Conservation (phyloP, 2,329 filamentous ascomycete species). For the Magnaporthiopsis poae region DNA sequence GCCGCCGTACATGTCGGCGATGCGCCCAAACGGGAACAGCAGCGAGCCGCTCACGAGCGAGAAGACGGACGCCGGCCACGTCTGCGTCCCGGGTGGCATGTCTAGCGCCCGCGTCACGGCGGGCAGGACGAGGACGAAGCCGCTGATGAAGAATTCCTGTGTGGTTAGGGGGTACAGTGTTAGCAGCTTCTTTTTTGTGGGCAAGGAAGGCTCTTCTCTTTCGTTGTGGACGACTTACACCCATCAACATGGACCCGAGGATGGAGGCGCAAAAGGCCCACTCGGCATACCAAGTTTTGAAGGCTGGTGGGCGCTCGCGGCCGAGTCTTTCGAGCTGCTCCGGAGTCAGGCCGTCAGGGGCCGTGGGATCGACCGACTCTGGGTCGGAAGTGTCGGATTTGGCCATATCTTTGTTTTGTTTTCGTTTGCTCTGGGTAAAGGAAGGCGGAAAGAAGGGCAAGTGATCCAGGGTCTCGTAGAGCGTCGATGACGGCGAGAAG, state of each 20-base stretch:
- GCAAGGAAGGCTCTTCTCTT: no score
- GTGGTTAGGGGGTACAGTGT: conserved; percentile 9
- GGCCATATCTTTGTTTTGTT: background rate
- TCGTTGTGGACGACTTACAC: conserved; percentile 27
- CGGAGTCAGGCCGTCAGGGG: conserved; percentile 4
- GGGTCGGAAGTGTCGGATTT: background rate
- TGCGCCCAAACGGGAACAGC: conserved; percentile 52
- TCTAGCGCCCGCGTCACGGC: conserved; percentile 31
- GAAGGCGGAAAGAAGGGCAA: no score
- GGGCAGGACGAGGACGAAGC: conserved; percentile 65
- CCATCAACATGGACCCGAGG: conserved; percentile 52
- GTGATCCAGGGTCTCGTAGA: no score
- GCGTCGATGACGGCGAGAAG: no score
- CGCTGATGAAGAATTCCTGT: conserved; percentile 66
- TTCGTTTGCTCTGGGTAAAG: background rate
- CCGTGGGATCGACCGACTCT: background rate
- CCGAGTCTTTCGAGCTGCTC: conserved; percentile 49
- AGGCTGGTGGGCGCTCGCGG: conserved; percentile 48
- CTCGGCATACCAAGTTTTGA: conserved; percentile 45
- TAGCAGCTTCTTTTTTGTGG: no score
- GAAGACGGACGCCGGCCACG: conserved; percentile 43
- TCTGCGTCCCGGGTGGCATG: conserved; percentile 6
- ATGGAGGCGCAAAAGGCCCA: conserved; percentile 53
- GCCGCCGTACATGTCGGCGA: conserved; percentile 53
- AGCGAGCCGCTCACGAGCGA: conserved; percentile 44